Percentiles rank a stretch among this genome's conserved stretches.
These are phyloP conservation scores for Nitzschia putrida DNA, from an alignment of 108 stramenopile genomes.

Conservation along the genomic window DNA sequence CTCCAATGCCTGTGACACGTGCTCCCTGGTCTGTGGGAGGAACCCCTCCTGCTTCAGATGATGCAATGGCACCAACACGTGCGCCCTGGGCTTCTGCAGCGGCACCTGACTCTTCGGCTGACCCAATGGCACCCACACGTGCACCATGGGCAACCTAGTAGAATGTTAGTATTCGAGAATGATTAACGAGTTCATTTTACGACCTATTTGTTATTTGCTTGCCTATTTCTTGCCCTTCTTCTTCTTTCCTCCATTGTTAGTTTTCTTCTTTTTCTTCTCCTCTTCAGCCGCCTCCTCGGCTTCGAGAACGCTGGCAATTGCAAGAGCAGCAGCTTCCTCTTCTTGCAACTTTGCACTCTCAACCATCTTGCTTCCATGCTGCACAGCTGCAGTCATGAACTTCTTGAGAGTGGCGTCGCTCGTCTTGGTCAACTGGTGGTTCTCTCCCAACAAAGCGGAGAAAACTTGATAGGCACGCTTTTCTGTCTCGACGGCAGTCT, in stretches of 20 bases:
- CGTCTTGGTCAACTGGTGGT: constrained; percentile 64
- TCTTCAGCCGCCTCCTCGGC: constrained; percentile 66
- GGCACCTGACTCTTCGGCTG: neutral
- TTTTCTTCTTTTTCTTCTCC: constrained; percentile 61
- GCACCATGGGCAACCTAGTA: constrained; percentile 40
- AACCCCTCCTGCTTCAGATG: neutral
- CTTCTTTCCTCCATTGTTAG: constrained; percentile 58
- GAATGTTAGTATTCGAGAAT: constrained; percentile 1
- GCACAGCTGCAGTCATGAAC: constrained; percentile 63
- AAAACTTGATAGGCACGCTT: constrained; percentile 66
- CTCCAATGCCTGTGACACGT: constrained; percentile 31
- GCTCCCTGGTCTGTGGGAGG: constrained; percentile 27
- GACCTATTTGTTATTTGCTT: neutral
- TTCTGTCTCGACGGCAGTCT: constrained; percentile 61
- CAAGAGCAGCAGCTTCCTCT: constrained; percentile 67
- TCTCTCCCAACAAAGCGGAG: constrained; percentile 54
- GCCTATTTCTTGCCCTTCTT: constrained; percentile 35
- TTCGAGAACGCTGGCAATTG: constrained; percentile 64
- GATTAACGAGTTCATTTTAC: neutral
- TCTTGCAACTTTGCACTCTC: constrained; percentile 48
- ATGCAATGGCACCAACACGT: constrained; percentile 16
- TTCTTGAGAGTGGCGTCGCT: constrained; percentile 51
- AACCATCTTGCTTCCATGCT: constrained; percentile 54
- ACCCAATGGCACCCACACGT: constrained; percentile 21
- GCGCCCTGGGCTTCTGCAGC: constrained; percentile 24